phyloP scores from a whole-genome alignment of 208 protist genomes.

The Phytomonas serpens region DNA sequence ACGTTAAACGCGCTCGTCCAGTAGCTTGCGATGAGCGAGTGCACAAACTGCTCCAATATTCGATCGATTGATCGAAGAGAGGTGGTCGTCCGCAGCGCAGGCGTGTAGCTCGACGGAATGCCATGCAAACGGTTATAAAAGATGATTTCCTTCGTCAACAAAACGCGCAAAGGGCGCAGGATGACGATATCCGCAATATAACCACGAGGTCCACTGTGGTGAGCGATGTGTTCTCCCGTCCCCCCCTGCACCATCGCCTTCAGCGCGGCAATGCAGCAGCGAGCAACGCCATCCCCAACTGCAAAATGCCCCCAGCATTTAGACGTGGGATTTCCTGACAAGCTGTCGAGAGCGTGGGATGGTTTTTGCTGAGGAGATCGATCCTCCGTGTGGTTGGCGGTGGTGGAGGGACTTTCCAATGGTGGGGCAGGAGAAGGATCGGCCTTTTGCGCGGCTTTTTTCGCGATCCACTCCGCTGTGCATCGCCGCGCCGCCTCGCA shows the following conservation, averaged over 20 bases:
- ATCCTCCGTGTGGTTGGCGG: too few relatives aligned
- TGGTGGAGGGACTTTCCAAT: neutral
- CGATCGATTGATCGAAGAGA: constrained; percentile 40
- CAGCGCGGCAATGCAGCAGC: constrained; percentile 33
- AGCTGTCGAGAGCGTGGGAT: too few relatives aligned
- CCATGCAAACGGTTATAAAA: constrained; percentile 41
- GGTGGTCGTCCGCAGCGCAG: constrained; percentile 38
- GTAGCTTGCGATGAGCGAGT: constrained; percentile 30
- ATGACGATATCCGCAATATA: constrained; percentile 33
- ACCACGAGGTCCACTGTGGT: constrained; percentile 33
- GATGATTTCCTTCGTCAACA: constrained; percentile 63
- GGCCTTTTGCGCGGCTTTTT: neutral
- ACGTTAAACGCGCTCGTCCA: constrained; percentile 80
- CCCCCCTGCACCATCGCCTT: constrained; percentile 48
- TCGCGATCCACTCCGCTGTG: constrained; percentile 13
- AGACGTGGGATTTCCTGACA: neutral
- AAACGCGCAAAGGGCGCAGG: constrained; percentile 49
- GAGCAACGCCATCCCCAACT: constrained; percentile 50
- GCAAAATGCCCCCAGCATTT: constrained; percentile 32
- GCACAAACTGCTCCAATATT: constrained; percentile 60
- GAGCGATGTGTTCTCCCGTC: constrained; percentile 28
- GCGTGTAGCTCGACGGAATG: constrained; percentile 42
- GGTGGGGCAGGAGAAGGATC: neutral
- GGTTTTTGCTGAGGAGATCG: too few relatives aligned
- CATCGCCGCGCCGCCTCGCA: constrained; percentile 19